A percentile compares a stretch with the other conserved stretches of the same genome.
Conservation (phyloP, 2,329 filamentous ascomycete species). For the Pseudocercospora vitis region DNA sequence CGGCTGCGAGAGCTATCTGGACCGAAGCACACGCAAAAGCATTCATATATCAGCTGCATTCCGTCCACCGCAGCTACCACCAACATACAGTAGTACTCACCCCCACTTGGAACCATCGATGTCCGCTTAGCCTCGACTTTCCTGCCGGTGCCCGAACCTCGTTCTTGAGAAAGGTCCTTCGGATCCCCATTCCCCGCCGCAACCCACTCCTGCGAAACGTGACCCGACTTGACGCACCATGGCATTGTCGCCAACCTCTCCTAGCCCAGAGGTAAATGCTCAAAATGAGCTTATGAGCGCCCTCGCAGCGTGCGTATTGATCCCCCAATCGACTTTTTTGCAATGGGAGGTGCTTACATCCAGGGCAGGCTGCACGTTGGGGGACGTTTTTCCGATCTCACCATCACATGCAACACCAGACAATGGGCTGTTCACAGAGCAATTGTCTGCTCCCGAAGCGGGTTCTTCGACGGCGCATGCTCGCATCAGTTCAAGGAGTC, state of each 20-base stretch:
- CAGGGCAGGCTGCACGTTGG: constrained; percentile 37
- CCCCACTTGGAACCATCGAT: constrained; percentile 4
- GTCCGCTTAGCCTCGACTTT: constrained; percentile 6
- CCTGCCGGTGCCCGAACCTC: constrained; percentile 3
- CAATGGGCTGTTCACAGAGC: constrained; percentile 51
- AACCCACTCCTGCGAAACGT: constrained; percentile 11
- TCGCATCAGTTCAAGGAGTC: constrained; percentile 39
- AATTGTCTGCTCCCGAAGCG: constrained; percentile 50
- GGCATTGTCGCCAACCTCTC: constrained; percentile 28
- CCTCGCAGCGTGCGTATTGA: constrained; percentile 47
- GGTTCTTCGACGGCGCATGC: constrained; percentile 46
- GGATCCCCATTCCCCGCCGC: constrained; percentile 9
- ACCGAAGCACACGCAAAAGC: neutral
- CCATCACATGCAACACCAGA: constrained; percentile 47
- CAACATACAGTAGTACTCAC: neutral
- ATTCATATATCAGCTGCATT: constrained; percentile 4
- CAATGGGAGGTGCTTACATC: constrained; percentile 30
- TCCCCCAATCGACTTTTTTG: constrained; percentile 5
- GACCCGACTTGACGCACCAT: constrained; percentile 19
- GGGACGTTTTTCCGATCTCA: constrained; percentile 51
- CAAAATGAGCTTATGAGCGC: constrained; percentile 49
- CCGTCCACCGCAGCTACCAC: neutral
- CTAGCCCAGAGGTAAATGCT: constrained; percentile 38
- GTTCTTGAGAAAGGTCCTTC: constrained; percentile 7
- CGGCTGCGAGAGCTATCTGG: neutral